phyloP scores from a whole-genome alignment of 208 protist genomes.

The Trypanosoma scelopori region DNA sequence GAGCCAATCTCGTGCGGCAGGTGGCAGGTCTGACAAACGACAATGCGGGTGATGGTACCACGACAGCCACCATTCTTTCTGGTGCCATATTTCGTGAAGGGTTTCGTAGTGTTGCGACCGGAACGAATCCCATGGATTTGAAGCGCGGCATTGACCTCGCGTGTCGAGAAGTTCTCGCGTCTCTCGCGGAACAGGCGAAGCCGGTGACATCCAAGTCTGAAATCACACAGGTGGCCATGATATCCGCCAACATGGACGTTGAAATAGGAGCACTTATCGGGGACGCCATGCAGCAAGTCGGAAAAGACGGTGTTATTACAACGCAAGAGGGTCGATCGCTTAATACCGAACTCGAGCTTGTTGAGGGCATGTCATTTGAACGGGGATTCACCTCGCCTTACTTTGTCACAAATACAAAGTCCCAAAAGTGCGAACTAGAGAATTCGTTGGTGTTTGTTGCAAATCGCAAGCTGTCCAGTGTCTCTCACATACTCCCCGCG shows the following conservation, averaged over 20 bases:
- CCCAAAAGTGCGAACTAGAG: slow-evolving; percentile 96
- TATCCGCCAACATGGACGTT: slow-evolving; percentile 99
- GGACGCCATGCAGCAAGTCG: slow-evolving; percentile 99
- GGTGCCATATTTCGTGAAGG: slow-evolving; percentile 98
- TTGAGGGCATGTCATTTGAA: slow-evolving; percentile 99
- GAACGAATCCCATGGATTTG: slow-evolving; percentile 99
- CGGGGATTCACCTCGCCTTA: slow-evolving; percentile 98
- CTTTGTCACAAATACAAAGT: slow-evolving; percentile 99
- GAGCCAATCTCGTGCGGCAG: slow-evolving; percentile 96
- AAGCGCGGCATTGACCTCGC: slow-evolving; percentile 98
- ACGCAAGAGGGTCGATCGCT: slow-evolving; percentile 99
- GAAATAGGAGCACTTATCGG: slow-evolving; percentile 99
- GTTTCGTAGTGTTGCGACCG: slow-evolving; percentile 97
- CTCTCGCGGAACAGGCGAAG: slow-evolving; percentile 94
- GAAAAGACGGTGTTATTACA: slow-evolving; percentile 99
- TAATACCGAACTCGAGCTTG: slow-evolving; percentile 97
- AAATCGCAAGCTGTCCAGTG: slow-evolving; percentile 82
- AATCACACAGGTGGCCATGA: slow-evolving; percentile 99
- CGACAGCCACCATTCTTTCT: slow-evolving; percentile 98
- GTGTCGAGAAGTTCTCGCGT: slow-evolving; percentile 90
- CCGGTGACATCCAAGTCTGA: slow-evolving; percentile 97
- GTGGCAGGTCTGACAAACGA: slow-evolving; percentile 98
- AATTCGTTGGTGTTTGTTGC: slow-evolving; percentile 94
- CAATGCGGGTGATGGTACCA: slow-evolving; percentile 98
- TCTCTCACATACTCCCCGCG: slow-evolving; percentile 75